phyloP scores from a whole-genome alignment of 441 rosid species.

The Populus trichocarpa region DNA sequence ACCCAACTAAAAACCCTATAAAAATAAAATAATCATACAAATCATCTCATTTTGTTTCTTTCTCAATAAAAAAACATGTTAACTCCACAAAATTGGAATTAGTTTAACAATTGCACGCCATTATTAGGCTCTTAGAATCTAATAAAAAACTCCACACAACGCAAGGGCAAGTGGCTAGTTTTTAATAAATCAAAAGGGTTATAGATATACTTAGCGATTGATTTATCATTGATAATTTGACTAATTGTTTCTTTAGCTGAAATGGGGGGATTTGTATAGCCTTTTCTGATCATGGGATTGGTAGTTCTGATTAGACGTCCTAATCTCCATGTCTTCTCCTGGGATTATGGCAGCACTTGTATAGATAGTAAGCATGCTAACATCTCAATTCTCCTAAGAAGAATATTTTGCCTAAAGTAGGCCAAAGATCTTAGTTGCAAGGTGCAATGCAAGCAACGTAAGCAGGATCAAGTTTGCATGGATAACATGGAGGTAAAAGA shows the following conservation, averaged over 20 bases:
- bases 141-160: neutral
- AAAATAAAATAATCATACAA: too few species aligned
- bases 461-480: too few species aligned
- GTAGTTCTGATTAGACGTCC: neutral
- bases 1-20: too few species aligned
- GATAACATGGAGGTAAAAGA: too few species aligned
- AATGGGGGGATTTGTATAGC: neutral
- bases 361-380: neutral
- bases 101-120: neutral
- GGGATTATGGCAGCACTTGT: neutral
- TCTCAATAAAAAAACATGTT: too few species aligned
- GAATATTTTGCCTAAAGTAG: too few species aligned
- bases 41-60: too few species aligned
- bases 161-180: neutral
- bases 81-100: neutral
- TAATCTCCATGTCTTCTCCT: neutral
- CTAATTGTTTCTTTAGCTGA: neutral
- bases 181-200: neutral
- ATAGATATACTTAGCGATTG: neutral
- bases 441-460: too few species aligned
- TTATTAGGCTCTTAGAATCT: neutral
- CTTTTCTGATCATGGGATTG: neutral
- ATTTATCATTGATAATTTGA: neutral
- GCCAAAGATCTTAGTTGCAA: too few species aligned
- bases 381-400: neutral